A percentile compares a stretch with the other conserved stretches of the same genome.
Evolutionary conservation across 1,284 basidiomycete genomes (phyloP).

Genomic region (Fomitopsis betulina): DNA sequence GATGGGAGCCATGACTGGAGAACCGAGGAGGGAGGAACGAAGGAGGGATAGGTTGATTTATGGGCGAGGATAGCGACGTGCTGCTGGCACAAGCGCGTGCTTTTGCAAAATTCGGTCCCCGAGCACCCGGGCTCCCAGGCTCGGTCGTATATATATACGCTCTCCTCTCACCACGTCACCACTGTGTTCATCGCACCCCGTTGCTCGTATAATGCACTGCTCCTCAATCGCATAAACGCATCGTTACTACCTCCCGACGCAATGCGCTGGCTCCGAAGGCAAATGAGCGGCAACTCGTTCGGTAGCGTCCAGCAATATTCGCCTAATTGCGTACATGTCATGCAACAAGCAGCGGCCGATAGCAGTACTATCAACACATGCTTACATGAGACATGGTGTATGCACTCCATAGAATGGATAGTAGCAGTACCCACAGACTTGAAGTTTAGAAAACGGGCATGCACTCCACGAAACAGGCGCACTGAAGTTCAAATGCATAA

Average conservation of each 20-base stretch:
- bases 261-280: neutral
- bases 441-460: too few relatives aligned
- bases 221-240: too few relatives aligned
- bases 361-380: too few relatives aligned
- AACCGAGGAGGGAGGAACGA: constrained; percentile 15
- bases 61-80: constrained; percentile 1
- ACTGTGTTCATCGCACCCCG: too few relatives aligned
- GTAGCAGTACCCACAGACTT: too few relatives aligned
- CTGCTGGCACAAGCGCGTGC: constrained; percentile 8
- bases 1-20: constrained; percentile 55
- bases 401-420: too few relatives aligned
- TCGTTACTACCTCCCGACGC: neutral
- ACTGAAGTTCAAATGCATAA: too few relatives aligned
- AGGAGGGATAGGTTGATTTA: constrained; percentile 5
- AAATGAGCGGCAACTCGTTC: neutral
- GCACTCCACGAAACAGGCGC: too few relatives aligned
- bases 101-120: constrained; percentile 10
- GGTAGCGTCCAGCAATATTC: neutral
- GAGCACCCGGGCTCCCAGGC: neutral
- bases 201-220: too few relatives aligned
- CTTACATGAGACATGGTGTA: too few relatives aligned
- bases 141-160: neutral
- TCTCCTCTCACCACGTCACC: too few relatives aligned
- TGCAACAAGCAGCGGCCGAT: neutral
- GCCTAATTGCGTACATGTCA: neutral